These are phyloP conservation scores for Botrytis aclada DNA, from an alignment of 2,329 filamentous ascomycete genomes.

Conservation along the genomic window DNA sequence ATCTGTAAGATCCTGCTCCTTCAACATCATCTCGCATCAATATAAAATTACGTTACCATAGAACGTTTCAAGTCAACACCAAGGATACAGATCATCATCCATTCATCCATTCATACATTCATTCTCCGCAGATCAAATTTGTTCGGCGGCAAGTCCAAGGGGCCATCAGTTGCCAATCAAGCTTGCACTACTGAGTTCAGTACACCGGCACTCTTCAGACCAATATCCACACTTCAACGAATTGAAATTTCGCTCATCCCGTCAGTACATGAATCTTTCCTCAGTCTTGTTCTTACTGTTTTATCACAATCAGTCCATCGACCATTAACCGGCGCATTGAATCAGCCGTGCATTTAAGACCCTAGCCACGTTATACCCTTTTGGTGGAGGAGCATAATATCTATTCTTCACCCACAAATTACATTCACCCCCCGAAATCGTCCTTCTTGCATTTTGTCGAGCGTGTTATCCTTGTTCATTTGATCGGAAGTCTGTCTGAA, in stretches of 20 bases:
- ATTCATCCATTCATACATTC: neutral
- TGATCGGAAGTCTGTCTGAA: conserved; percentile 12
- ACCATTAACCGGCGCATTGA: conserved; percentile 24
- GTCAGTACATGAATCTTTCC: conserved; percentile 14
- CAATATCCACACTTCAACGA: neutral
- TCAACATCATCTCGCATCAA: conserved; percentile 14
- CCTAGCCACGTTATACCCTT: conserved; percentile 22
- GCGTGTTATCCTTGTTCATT: conserved; percentile 15
- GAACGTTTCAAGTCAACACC: neutral
- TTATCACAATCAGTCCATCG: neutral
- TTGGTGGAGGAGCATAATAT: conserved; percentile 17
- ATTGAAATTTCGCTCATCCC: neutral
- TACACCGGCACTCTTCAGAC: neutral
- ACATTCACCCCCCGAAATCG: conserved; percentile 13
- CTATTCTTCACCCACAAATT: neutral
- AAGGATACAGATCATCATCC: conserved; percentile 1
- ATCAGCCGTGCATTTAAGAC: conserved; percentile 22
- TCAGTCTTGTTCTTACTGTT: neutral
- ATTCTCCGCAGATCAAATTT: neutral
- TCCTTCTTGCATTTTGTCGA: conserved; percentile 16
- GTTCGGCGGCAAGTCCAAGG: neutral
- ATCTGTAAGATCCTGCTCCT: conserved; percentile 13
- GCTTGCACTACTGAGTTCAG: neutral
- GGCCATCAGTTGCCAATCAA: neutral
- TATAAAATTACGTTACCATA: conserved; percentile 18